phyloP scores from a whole-genome alignment of 441 rosid species.

The Capsella rubella region DNA sequence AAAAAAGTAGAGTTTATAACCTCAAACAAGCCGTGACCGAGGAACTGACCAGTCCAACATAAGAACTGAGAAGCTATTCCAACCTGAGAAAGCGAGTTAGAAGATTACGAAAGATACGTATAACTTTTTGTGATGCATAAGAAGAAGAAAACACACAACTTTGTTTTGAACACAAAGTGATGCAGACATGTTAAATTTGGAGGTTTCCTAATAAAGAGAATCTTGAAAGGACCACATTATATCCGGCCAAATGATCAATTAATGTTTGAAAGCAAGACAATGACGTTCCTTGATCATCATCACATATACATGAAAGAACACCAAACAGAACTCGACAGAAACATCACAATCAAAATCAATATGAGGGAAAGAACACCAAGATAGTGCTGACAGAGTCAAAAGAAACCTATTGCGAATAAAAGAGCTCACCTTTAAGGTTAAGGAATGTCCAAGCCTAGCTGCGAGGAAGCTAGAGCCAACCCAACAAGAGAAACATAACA shows the following conservation, averaged over 20 bases:
- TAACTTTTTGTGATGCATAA: background rate
- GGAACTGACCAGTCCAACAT: conserved; percentile 74
- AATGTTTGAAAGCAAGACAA: background rate
- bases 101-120: background rate
- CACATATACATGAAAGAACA: background rate
- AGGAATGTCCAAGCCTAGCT: conserved; percentile 60
- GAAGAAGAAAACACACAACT: background rate
- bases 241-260: background rate
- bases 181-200: background rate
- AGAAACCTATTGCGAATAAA: background rate
- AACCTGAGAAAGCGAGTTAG: conserved; percentile 50
- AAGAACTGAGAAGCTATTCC: conserved; percentile 67
- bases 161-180: conserved; percentile 5
- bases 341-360: background rate
- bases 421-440: conserved; percentile 65
- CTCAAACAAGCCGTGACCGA: conserved; percentile 89
- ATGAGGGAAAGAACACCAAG: background rate
- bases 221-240: background rate
- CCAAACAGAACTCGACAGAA: background rate
- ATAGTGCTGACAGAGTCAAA: background rate
- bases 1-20: conserved; percentile 44
- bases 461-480: conserved; percentile 65
- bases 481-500: conserved; percentile 81
- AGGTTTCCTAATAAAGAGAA: conserved; percentile 9
- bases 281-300: background rate